Evolutionary conservation across 495 filamentous ascomycete genomes (phyloP), one percentile per base, ranked within the genome.

Genomic region (Hypoxylon trugodes): DNA sequence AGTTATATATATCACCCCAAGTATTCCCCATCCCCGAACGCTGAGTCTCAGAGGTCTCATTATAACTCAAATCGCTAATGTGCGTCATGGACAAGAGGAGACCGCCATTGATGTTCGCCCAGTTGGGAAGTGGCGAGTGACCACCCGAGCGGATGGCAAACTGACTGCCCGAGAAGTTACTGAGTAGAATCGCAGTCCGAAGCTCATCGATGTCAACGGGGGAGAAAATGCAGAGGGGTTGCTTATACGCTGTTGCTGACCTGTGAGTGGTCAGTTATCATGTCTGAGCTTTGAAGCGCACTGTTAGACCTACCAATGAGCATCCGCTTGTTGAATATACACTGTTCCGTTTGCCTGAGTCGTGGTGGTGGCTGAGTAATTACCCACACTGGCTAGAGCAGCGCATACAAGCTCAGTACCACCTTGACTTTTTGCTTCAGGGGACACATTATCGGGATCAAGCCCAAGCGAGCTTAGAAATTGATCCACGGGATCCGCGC

Each of bases 11-110:
- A 9, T 10, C 24, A 7, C 43, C 43, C 43, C 43, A 47, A 7
- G 22, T 12, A 25, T 47, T 47, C n/a, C 43, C 43, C 43, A 47
- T 47, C 13, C 43, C 43, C 5, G 43, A 47, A 13, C 43, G 43
- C 43, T 47, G 43, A 8, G 43, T 47, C 24, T 47, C 22, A 8
- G 24, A 6, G 16, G 24, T 15, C 13, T 47, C 43, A 16, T 47
- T 25, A 26, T 47, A 47, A 5, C 18, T 25, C 43, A 47, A 18
- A 10, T 47, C 43, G 43, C 16, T 30, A 15, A 47, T 47, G 13
- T 47, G 26, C 26, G 43, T 26, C 43, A 47, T 47, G 30, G 43
- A 47, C 16, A 47, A 26, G 6, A 47, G 24, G 1, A 47, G 43
- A 25, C 24, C 30, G 6, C 12, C 16, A 13, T 47, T 25, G 10